Evolutionary conservation across 176 grass and related monocot species (phyloP), one percentile per base, ranked within the genome.

Genomic region (Bothriochloa decipiens): DNA sequence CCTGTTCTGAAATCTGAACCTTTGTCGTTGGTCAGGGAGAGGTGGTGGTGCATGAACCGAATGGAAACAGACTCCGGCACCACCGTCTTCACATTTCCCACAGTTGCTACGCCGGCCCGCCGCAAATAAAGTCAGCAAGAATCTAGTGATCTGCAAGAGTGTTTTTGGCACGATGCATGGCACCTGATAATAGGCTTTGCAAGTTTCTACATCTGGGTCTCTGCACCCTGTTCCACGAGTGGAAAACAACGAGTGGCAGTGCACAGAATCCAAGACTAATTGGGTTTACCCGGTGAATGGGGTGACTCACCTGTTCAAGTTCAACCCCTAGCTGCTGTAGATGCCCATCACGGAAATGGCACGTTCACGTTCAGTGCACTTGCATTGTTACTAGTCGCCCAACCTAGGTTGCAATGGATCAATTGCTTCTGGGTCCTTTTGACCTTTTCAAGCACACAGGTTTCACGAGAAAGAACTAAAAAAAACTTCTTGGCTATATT

Each of bases 41-140:
- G 17, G 50, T 53, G 17, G 50, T 53, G 62, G 25, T 80, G 76
- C 36, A 60, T 37, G 82, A 18, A 42, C 33, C 17, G 40, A 64
- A 60, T 52, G 1, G 8, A 10, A 58, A 75, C 25, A 12, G n/a
- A 32, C 7, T 46, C 36, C n/a, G n/a, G 37, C 12, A 42, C 3
- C 81, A 49, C 65, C 35, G 15, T 47, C 20, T 49, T 17, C 62
- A 64, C 63, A 63, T 85, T 81, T 85, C 52, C 10, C 70, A 89
- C 87, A 39, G 85, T 72, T 66, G 15, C 57, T 33, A 49, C 32
- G 49, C 20, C 18, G 12, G 17, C 47, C 14, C 17, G 9, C 18
- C 25, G 16, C 10, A 42, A 40, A 40, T 42, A 42, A 8, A 23
- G 18, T 76, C 23, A 33, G 47, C 10, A 37, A 16, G 76, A 65